A percentile compares a stretch with the other conserved stretches of the same genome.
phyloP scores from a whole-genome alignment of 148 eudicot genomes.

The Gaultheria prostrata region DNA sequence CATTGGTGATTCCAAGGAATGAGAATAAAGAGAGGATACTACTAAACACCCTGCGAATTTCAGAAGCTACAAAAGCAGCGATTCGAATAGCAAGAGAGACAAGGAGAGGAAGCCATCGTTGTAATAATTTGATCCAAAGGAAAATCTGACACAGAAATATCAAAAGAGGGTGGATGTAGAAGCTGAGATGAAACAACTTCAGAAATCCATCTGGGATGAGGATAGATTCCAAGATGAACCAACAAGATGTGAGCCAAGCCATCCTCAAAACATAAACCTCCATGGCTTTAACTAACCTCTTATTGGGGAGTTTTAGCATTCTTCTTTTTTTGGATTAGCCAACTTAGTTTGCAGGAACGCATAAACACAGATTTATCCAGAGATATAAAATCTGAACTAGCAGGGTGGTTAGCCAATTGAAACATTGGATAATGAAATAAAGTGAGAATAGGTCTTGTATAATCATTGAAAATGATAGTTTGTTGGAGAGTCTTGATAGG shows the following conservation, averaged over 20 bases:
- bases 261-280: constrained; percentile 18
- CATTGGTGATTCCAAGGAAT: too few species aligned
- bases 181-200: constrained; percentile 32
- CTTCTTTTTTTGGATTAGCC: neutral
- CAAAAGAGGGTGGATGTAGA: constrained; percentile 28
- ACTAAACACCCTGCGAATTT: constrained; percentile 5
- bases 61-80: neutral
- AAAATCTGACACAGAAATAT: constrained; percentile 27
- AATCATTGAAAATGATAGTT: neutral
- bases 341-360: neutral
- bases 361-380: neutral
- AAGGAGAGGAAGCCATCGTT: constrained; percentile 12
- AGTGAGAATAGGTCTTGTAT: neutral
- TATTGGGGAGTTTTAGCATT: neutral
- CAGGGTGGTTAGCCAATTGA: neutral
- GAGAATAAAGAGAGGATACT: neutral
- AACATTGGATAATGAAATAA: neutral
- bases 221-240: constrained; percentile 29
- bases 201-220: constrained; percentile 32
- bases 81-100: constrained; percentile 7
- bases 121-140: constrained; percentile 27
- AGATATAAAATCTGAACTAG: neutral
- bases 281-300: neutral
- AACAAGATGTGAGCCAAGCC: constrained; percentile 31
- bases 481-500: neutral